Base-by-base conservation (phyloP, 2,329 filamentous ascomycete genomes). In the Penicillium occitanis region DNA sequence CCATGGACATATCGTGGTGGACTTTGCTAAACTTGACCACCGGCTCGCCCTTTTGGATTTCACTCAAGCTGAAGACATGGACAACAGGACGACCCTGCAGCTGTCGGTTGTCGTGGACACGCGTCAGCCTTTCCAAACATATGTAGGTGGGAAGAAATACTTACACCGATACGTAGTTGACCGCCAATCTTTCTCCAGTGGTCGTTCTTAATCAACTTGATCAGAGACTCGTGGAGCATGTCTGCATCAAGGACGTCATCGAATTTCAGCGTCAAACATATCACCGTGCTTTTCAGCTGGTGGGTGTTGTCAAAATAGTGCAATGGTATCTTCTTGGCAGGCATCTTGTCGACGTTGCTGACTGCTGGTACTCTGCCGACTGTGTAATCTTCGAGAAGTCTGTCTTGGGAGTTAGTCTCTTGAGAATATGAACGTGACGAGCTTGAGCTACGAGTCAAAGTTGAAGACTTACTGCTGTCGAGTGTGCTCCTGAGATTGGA, bases 261-360 rank as follows among this genome's bases (percentile, higher is more conserved):
- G 22, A 65, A 65, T 1, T 30, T 48, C 8, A 65, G 19, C 11
- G 57, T 65, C 55, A 65, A 33, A 19, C 33, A 61, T 25, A 59
- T 60, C 10, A 65, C n/a, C 57, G 53, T 61, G 57, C 44, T 65
- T 17, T 25, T 53, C 35, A 61, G 6, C 22, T 50, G 25, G 17
- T 44, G 25, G 3, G 53, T 60, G n/a, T 61, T 33, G 42, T 65
- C 63, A 22, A 59, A 65, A 30, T 28, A 53, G n/a, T 65, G 57
- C 2, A 61, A 13, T 2, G 44, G 30, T 28, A 65, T 63, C 3
- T 19, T 30, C 11, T 61, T 10, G 2, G 58, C 25, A 8, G 25
- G 8, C 35, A 61, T 42, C 14, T 13, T 13, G 14, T 17, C 22
- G 22, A 40, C 2, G 25, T 33, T 14, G 28, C 25, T 10, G 17